Percentiles rank a stretch among this genome's conserved stretches.
Conservation (phyloP, 164 flowering plant species). For the Stephania yunnanensis region DNA sequence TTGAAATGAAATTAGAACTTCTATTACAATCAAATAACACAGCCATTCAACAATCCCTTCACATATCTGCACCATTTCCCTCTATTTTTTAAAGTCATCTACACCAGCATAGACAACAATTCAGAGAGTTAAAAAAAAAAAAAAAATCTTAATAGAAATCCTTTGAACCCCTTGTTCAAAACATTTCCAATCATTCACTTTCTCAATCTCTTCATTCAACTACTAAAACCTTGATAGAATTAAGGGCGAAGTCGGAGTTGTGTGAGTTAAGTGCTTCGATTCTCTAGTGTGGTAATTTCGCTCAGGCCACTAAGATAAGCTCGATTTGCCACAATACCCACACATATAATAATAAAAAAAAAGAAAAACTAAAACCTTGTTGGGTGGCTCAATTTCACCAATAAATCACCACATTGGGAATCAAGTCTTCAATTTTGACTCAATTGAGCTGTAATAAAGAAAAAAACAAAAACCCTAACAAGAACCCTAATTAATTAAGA, state of each 20-base stretch:
- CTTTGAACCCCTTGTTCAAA: background rate
- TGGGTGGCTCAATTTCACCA: background rate
- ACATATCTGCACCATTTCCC: constrained; percentile 5
- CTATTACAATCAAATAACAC: constrained; percentile 11
- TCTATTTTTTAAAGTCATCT: background rate
- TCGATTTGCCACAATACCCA: too few species aligned
- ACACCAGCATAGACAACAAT: constrained; percentile 8
- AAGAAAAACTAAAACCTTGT: background rate
- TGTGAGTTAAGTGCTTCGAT: too few species aligned
- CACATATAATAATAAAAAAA: too few species aligned
- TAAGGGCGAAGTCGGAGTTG: too few species aligned
- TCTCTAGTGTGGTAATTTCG: too few species aligned
- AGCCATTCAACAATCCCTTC: constrained; percentile 7
- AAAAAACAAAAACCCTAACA: constrained; percentile 5
- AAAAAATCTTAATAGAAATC: background rate
- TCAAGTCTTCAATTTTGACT: too few species aligned
- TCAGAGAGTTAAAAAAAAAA: background rate
- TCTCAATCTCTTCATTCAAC: background rate
- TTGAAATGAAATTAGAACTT: constrained; percentile 6
- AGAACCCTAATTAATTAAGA: background rate
- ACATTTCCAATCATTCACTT: background rate
- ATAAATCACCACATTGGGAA: too few species aligned
- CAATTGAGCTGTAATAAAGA: too few species aligned
- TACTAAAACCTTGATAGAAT: background rate
- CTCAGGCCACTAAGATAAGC: too few species aligned